Conservation (phyloP, 768 basidiomycete genomes). For the Lentinula raphanica region DNA sequence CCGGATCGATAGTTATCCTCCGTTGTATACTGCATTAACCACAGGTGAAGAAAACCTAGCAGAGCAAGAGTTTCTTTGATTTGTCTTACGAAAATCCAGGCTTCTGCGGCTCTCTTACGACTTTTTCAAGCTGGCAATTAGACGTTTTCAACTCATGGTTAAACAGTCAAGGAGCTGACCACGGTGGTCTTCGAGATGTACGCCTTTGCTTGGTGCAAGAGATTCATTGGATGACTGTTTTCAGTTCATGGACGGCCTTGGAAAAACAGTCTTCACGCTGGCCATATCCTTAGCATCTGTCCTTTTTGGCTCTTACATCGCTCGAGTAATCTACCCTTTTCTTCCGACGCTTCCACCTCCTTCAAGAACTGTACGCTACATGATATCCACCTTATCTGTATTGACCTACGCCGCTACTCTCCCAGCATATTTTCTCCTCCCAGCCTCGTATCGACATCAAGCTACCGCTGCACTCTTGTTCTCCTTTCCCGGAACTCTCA, state of each 20-base stretch:
- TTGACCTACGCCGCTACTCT: slow-evolving; percentile 71
- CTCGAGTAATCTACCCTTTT: slow-evolving; percentile 33
- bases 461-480: slow-evolving; percentile 87
- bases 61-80: not conserved
- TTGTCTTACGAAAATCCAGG: slow-evolving; percentile 35
- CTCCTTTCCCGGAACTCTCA: slow-evolving; percentile 82
- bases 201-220: slow-evolving; percentile 21
- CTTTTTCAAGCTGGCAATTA: slow-evolving; percentile 93
- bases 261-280: slow-evolving; percentile 75
- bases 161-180: slow-evolving; percentile 50
- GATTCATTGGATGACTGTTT: slow-evolving; percentile 8
- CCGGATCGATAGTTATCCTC: slow-evolving; percentile 64
- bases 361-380: slow-evolving; percentile 38
- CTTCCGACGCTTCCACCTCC: slow-evolving; percentile 41
- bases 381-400: slow-evolving; percentile 50
- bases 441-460: slow-evolving; percentile 63
- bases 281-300: slow-evolving; percentile 73
- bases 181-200: slow-evolving; percentile 70
- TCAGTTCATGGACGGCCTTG: slow-evolving; percentile 85
- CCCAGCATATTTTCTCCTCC: slow-evolving; percentile 73
- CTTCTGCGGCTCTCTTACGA: slow-evolving; percentile 94
- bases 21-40: slow-evolving; percentile 81
- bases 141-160: slow-evolving; percentile 85
- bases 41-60: slow-evolving; percentile 50
- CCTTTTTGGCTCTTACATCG: slow-evolving; percentile 65